These are phyloP conservation scores for Fraxinus xanthoxyloides DNA, from an alignment of 305 asterid species.

Conservation along the genomic window DNA sequence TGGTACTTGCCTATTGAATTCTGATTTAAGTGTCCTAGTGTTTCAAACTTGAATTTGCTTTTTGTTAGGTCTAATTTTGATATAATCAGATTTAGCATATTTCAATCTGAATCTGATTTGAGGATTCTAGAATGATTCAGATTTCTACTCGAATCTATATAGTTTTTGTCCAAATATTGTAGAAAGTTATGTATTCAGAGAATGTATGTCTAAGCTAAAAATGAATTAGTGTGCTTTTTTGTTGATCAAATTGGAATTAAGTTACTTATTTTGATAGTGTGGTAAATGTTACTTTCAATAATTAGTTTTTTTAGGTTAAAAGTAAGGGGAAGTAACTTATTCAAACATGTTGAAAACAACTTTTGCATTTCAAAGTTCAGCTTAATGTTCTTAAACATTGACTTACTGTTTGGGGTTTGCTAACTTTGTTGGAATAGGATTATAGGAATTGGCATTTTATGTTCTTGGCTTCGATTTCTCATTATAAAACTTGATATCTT, in stretches of 20 bases:
- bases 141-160: neutral
- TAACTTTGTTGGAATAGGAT: neutral
- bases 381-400: neutral
- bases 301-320: neutral
- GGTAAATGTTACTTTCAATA: neutral
- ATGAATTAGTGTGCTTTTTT: neutral
- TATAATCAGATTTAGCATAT: neutral
- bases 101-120: neutral
- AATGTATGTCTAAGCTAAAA: neutral
- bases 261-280: neutral
- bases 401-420: neutral
- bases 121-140: neutral
- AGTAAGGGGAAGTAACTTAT: neutral
- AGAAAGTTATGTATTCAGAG: neutral
- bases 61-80: neutral
- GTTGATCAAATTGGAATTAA: neutral
- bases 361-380: neutral
- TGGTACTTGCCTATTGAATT: conserved; percentile 40
- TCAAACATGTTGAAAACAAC: neutral
- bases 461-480: neutral
- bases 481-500: neutral
- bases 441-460: neutral
- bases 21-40: neutral
- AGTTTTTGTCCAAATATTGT: neutral
- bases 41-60: neutral